Evolutionary conservation across 202 grass and related monocot genomes (phyloP).

Genomic region (Elaeis oleifera): DNA sequence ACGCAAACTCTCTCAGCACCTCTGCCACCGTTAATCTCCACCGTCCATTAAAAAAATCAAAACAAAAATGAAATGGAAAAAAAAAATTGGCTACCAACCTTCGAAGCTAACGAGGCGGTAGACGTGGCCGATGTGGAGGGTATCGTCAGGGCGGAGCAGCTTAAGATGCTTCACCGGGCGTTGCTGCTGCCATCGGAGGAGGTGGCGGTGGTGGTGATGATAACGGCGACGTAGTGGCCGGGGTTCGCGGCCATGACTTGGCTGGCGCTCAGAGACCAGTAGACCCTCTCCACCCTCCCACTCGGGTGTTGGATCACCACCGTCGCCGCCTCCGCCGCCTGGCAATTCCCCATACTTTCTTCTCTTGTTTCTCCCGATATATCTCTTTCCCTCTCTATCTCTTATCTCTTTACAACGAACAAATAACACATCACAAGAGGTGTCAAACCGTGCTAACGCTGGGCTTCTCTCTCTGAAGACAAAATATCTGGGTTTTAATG

Average conservation of each 20-base stretch:
- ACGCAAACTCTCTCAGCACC: constrained; percentile 17
- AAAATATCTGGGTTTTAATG: too few species aligned
- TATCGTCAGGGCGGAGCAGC: constrained; percentile 84
- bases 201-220: constrained; percentile 32
- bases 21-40: background rate
- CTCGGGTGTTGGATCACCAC: constrained; percentile 52
- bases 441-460: too few species aligned
- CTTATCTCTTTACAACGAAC: too few species aligned
- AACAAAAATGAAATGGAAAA: background rate
- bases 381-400: too few species aligned
- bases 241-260: constrained; percentile 71
- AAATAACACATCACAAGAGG: too few species aligned
- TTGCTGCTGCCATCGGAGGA: background rate
- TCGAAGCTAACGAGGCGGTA: constrained; percentile 92
- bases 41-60: too few species aligned
- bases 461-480: too few species aligned
- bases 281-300: constrained; percentile 43
- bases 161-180: constrained; percentile 59
- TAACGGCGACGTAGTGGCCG: constrained; percentile 70
- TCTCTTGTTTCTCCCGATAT: too few species aligned
- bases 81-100: constrained; percentile 25
- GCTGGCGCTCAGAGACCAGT: constrained; percentile 47
- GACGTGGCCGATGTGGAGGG: constrained; percentile 66
- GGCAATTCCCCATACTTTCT: constrained; percentile 50
- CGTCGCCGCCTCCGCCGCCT: constrained; percentile 39